A percentile compares a stretch with the other conserved stretches of the same genome.
Conservation (phyloP, 1,284 basidiomycete species). For the Singerocomus rubriflavus region DNA sequence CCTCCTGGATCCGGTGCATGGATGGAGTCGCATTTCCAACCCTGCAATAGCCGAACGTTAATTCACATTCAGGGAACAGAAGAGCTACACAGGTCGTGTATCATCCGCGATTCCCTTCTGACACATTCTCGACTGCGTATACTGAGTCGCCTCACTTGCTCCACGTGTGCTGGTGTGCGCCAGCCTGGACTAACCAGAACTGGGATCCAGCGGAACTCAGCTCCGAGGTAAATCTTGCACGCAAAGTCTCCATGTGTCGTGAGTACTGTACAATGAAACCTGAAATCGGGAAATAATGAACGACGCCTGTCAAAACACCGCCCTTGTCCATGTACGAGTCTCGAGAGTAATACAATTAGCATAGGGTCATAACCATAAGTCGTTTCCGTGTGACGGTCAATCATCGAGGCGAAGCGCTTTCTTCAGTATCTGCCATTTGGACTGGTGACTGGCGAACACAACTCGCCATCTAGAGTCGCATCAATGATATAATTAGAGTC, state of each 20-base stretch:
- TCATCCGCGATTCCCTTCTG: constrained; percentile 6
- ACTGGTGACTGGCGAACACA: constrained; percentile 27
- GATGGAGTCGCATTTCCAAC: constrained; percentile 2
- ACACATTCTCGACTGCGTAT: constrained; percentile 16
- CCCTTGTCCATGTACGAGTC: constrained; percentile 17
- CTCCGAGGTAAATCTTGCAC: not conserved
- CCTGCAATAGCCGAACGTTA: constrained; percentile 8
- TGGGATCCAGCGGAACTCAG: not conserved
- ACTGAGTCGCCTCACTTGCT: constrained; percentile 12
- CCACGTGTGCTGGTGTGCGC: constrained; percentile 15
- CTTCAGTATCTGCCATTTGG: constrained; percentile 33
- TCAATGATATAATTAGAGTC: constrained; percentile 1
- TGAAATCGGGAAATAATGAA: constrained; percentile 7
- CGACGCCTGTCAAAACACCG: constrained; percentile 8
- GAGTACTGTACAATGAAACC: constrained; percentile 30
- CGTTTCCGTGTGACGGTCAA: constrained; percentile 16
- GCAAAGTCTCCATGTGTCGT: constrained; percentile 16
- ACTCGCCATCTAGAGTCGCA: constrained; percentile 29
- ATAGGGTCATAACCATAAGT: constrained; percentile 21
- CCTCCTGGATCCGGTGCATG: not conserved
- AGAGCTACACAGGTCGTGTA: constrained; percentile 9
- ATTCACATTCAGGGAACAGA: constrained; percentile 10
- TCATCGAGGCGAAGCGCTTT: constrained; percentile 28
- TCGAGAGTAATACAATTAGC: constrained; percentile 17
- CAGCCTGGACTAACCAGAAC: not conserved